phyloP scores from a whole-genome alignment of 768 basidiomycete species.

The Auricularia sp. region DNA sequence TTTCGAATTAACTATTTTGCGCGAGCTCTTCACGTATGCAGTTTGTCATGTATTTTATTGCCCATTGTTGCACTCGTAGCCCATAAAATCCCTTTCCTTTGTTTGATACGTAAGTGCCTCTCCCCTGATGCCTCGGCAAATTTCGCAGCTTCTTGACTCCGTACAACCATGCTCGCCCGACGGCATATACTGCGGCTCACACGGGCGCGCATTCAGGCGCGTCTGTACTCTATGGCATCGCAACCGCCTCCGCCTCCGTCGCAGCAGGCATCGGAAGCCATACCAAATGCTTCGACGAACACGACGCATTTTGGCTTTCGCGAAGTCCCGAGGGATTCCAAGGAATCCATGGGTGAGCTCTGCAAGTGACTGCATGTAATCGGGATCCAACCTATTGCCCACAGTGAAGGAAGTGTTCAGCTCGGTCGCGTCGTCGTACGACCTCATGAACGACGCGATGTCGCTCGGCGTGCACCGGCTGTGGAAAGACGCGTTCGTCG shows the following conservation, averaged over 20 bases:
- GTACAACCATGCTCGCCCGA: background rate
- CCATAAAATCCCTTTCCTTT: no score
- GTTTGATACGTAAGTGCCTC: no score
- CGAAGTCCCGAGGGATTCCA: background rate
- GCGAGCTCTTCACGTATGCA: no score
- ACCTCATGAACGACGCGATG: slow-evolving; percentile 99
- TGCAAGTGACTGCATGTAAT: background rate
- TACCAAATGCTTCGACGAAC: background rate
- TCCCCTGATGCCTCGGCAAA: no score
- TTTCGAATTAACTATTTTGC: no score
- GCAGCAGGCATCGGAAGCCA: background rate
- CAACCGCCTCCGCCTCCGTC: background rate
- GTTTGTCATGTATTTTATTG: no score
- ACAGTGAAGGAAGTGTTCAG: slow-evolving; percentile 85
- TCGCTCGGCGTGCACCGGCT: slow-evolving; percentile 91
- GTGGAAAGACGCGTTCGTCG: slow-evolving; percentile 91
- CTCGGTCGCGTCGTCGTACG: slow-evolving; percentile 91
- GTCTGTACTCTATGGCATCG: background rate
- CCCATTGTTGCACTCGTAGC: no score
- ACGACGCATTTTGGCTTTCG: background rate
- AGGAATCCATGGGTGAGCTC: background rate
- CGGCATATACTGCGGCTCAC: background rate
- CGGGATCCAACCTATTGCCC: background rate
- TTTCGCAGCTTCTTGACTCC: background rate
- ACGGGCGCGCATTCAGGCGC: background rate